Evolutionary conservation across 768 basidiomycete species (phyloP).

Genomic region (Solioccasus polychromus): DNA sequence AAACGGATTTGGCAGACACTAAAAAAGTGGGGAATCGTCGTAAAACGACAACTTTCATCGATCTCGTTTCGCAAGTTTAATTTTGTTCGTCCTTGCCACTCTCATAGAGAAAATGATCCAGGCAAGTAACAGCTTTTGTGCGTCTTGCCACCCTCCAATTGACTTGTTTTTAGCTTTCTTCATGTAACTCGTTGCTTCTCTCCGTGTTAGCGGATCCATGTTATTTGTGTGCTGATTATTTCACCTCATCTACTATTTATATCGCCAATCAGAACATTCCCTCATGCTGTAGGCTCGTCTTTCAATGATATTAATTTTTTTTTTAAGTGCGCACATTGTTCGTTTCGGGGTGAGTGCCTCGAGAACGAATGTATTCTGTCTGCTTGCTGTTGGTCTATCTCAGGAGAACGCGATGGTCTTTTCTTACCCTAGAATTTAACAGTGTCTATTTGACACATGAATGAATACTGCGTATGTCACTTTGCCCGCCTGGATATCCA

Average conservation of each 20-base stretch:
- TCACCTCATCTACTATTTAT: constrained; percentile 1
- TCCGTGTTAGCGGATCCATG: not conserved
- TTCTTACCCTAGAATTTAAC: no score
- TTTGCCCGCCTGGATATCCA: no score
- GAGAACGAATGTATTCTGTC: not conserved
- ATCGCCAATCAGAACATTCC: not conserved
- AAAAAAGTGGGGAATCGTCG: constrained; percentile 7
- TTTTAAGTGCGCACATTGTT: not conserved
- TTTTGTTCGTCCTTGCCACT: constrained; percentile 20
- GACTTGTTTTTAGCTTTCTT: constrained; percentile 15
- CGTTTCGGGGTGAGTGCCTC: constrained; percentile 8
- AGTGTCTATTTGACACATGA: no score
- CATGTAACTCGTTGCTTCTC: constrained; percentile 1
- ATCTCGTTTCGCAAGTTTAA: constrained; percentile 13
- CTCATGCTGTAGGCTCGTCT: constrained; percentile 1
- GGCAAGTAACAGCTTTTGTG: constrained; percentile 10
- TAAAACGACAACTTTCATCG: constrained; percentile 15
- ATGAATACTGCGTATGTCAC: no score
- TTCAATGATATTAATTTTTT: constrained; percentile 4
- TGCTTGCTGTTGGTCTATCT: not conserved
- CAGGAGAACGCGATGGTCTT: not conserved
- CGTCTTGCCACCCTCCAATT: not conserved
- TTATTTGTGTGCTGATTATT: not conserved
- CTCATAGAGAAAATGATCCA: constrained; percentile 18
- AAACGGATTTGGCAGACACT: constrained; percentile 18